Conservation (phyloP, 2,329 filamentous ascomycete species). For the Calonectria montana region DNA sequence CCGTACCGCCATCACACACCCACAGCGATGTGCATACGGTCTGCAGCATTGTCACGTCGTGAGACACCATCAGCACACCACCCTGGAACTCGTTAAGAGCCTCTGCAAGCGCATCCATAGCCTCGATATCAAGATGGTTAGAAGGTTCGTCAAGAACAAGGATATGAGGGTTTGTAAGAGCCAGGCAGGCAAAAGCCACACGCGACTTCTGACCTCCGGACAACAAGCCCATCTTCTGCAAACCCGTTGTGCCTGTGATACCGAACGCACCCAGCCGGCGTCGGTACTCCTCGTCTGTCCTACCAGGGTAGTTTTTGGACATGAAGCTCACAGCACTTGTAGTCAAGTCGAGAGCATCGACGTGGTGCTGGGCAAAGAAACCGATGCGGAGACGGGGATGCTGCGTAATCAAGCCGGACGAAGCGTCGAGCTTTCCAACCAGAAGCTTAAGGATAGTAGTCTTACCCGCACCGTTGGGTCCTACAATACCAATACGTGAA, state of each 20-base stretch:
- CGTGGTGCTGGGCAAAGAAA: conserved; percentile 98
- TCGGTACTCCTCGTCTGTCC: conserved; percentile 95
- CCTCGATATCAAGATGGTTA: conserved; percentile 98
- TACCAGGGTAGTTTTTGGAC: conserved; percentile 90
- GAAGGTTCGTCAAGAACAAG: conserved; percentile 98
- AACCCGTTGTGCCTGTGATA: conserved; percentile 92
- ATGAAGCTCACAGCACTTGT: conserved; percentile 95
- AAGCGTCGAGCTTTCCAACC: conserved; percentile 83
- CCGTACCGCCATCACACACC: conserved; percentile 94
- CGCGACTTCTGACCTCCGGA: conserved; percentile 99
- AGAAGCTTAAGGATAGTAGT: conserved; percentile 99
- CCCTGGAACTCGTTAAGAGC: conserved; percentile 90
- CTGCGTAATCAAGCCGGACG: conserved; percentile 84
- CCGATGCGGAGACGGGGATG: conserved; percentile 90
- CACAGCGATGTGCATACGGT: conserved; percentile 94
- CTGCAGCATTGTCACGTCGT: conserved; percentile 99
- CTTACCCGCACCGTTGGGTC: conserved; percentile 98
- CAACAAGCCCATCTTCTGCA: conserved; percentile 94
- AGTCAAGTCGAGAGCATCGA: conserved; percentile 92
- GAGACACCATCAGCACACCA: conserved; percentile 97
- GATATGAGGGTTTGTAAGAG: conserved; percentile 94
- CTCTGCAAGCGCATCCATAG: conserved; percentile 93
- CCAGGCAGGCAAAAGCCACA: conserved; percentile 97
- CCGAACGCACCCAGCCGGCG: conserved; percentile 91
- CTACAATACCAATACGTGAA: conserved; percentile 98